phyloP scores from a whole-genome alignment of 2,329 filamentous ascomycete species.

The Colletotrichum horii region DNA sequence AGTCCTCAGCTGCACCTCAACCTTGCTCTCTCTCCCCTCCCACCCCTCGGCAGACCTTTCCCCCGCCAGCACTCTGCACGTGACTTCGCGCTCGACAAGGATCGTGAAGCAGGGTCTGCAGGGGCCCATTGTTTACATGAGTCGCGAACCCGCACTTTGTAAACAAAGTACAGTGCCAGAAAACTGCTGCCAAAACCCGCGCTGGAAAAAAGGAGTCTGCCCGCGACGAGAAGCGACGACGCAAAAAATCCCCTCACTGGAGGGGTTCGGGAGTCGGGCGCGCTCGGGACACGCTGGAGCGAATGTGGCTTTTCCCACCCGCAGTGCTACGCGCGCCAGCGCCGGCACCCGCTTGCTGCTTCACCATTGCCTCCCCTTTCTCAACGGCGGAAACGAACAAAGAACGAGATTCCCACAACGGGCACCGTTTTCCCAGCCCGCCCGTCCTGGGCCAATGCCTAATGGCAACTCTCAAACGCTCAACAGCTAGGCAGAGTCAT shows the following conservation, averaged over 20 bases:
- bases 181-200: not conserved
- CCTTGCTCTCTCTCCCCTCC: not conserved
- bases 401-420: not conserved
- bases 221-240: not conserved
- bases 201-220: not conserved
- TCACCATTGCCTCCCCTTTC: not conserved
- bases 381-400: not conserved
- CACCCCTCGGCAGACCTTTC: not conserved
- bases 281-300: not conserved
- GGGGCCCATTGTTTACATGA: constrained; percentile 21
- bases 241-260: not conserved
- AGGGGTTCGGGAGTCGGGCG: not conserved
- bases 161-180: constrained; percentile 16
- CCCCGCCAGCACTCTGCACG: not conserved
- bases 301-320: not conserved
- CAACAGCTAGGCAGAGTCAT: not conserved
- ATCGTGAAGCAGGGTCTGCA: constrained; percentile 2
- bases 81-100: constrained; percentile 18
- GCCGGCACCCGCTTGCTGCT: not conserved
- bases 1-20: not conserved
- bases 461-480: not conserved
- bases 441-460: not conserved
- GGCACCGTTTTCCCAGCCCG: not conserved
- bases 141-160: constrained; percentile 18
- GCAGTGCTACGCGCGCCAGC: constrained; percentile 6